Evolutionary conservation across 129 eudicot genomes (phyloP).

Genomic region (Artemisia argyi): DNA sequence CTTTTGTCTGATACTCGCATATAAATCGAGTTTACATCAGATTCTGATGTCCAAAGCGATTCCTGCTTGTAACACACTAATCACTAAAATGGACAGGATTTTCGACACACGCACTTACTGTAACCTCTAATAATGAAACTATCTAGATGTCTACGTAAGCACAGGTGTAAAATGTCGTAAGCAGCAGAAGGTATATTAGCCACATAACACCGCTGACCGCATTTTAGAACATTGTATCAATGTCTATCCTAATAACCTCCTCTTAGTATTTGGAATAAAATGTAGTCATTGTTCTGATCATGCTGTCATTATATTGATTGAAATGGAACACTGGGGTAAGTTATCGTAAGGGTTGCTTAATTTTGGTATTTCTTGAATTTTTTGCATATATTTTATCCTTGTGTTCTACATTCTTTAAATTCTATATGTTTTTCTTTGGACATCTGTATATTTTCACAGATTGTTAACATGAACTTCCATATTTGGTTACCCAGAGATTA

Average conservation of each 20-base stretch:
- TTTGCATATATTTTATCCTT: no score
- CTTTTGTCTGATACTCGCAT: not conserved
- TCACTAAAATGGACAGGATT: conserved; percentile 7
- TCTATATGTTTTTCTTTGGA: no score
- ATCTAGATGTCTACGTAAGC: not conserved
- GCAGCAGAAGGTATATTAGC: conserved; percentile 5
- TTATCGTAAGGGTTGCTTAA: no score
- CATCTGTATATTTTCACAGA: no score
- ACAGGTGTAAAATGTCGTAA: not conserved
- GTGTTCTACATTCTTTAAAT: no score
- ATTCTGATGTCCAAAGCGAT: not conserved
- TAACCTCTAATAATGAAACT: not conserved
- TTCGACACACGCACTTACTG: not conserved
- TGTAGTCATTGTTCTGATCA: conserved; percentile 2
- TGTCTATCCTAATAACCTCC: conserved; percentile 9
- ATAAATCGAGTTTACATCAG: conserved; percentile 7
- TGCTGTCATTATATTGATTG: conserved; percentile 9
- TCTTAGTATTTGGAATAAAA: not conserved
- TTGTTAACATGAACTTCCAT: no score
- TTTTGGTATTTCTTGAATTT: no score
- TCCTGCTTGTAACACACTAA: not conserved
- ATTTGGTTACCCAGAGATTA: no score
- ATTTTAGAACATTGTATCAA: not conserved
- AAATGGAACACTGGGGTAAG: not conserved
- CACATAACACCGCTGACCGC: not conserved